Evolutionary conservation across 1,284 basidiomycete genomes (phyloP), one percentile per base, ranked within the genome.

Genomic region (Leccinum laetum): DNA sequence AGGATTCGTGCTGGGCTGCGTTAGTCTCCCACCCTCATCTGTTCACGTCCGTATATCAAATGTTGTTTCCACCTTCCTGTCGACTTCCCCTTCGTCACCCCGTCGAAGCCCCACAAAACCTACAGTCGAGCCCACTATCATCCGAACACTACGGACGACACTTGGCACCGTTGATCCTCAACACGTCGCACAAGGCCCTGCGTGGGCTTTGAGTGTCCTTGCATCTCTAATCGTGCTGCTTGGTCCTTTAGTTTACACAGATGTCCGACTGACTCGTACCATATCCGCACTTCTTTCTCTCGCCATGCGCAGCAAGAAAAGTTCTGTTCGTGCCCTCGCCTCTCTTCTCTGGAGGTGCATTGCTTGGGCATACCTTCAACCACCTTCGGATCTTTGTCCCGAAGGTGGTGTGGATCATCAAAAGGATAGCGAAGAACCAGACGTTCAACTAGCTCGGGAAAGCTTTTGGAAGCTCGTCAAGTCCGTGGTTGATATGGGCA

Each of bases 131-230:
- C 74, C 87, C 1, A 53, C 75, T 10, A 87, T 92, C 63, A 73
- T 89, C 26, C 86, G 88, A 52, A 88, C 89, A 0, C 79, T 92
- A 5, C 83, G 88, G 18, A 84, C 85, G 0, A 90, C 87, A 0
- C 77, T 93, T 24, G 77, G 76, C 14, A 80, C 82, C 0, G 73
- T 78, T 2, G 86, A 89, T 8, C 86, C 86, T 7, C 73, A 76
- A 13, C 83, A 88, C 65, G 82, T 83, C 14, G 88, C 89, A 1
- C 87, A 90, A 70, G 89, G 90, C 1, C 91, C 91, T 11, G 86
- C 89, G 2, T 93, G 91, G 91, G 88, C 83, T 4, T 78, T 90
- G 57, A 84, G 83, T 66, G 87, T 91, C 26, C 76, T 92, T 0
- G 84, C 87, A 0, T 82, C 82, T 67, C 78, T 92, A 60, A 79